Conservation (phyloP, 2,329 filamentous ascomycete genomes). For the Catunica adiposa region DNA sequence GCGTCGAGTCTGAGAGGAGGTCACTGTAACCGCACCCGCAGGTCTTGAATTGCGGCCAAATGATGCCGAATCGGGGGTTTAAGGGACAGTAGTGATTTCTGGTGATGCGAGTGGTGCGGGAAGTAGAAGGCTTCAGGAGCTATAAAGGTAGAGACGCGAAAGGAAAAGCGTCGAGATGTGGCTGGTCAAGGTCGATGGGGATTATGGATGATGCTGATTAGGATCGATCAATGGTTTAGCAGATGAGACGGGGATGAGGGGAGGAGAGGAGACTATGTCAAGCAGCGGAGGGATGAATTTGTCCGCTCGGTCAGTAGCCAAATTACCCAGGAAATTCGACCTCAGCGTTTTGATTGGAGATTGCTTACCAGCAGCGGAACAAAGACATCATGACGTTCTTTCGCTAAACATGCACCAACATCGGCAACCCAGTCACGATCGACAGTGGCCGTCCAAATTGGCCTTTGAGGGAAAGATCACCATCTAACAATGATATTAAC, state of each 20-base stretch:
- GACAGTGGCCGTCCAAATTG: neutral
- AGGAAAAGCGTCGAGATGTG: no score
- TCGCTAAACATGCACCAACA: neutral
- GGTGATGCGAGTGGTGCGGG: no score
- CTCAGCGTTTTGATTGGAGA: neutral
- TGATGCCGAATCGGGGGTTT: neutral
- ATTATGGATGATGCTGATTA: neutral
- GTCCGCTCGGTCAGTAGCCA: no score
- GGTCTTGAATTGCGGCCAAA: neutral
- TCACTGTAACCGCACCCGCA: constrained; percentile 3
- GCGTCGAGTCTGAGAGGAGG: constrained; percentile 8
- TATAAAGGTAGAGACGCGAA: no score
- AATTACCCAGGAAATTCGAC: neutral
- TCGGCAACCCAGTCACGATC: neutral
- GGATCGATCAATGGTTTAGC: no score
- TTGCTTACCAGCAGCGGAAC: neutral
- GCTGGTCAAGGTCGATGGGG: neutral
- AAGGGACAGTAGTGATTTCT: neutral
- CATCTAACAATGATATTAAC: no score
- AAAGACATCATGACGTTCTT: neutral
- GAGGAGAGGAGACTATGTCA: no score
- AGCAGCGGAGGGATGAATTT: no score
- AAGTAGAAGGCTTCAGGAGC: no score
- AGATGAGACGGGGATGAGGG: no score
- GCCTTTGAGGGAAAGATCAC: no score